phyloP scores from a whole-genome alignment of 331 rosid genomes.

The Spiraea crenata region DNA sequence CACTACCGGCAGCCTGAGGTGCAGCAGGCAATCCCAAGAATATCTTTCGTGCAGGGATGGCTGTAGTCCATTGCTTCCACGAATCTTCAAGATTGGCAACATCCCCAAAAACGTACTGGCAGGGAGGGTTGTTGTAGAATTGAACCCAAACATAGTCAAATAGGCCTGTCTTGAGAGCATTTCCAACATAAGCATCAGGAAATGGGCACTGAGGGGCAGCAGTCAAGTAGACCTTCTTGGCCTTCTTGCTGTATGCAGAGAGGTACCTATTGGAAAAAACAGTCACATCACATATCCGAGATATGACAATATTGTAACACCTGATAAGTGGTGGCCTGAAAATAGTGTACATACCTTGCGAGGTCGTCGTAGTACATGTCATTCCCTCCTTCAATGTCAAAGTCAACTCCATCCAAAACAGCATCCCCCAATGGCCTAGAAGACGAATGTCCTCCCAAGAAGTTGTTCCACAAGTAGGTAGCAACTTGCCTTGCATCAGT shows the following conservation, averaged over 20 bases:
- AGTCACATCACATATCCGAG: too few relatives aligned
- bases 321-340: too few relatives aligned
- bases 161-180: slow-evolving; percentile 36
- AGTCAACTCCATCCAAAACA: slow-evolving; percentile 45
- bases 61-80: slow-evolving; percentile 39
- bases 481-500: slow-evolving; percentile 38
- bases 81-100: slow-evolving; percentile 15
- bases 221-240: slow-evolving; percentile 30
- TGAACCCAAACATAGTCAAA: slow-evolving; percentile 55
- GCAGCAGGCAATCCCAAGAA: slow-evolving; percentile 50
- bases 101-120: slow-evolving; percentile 28
- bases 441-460: slow-evolving; percentile 42
- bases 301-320: too few relatives aligned
- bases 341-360: slow-evolving; percentile 13
- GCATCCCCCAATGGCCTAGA: slow-evolving; percentile 39
- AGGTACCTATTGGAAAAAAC: slow-evolving; percentile 3
- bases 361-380: slow-evolving; percentile 31
- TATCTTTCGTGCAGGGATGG: slow-evolving; percentile 21
- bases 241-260: slow-evolving; percentile 11
- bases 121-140: slow-evolving; percentile 44
- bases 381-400: slow-evolving; percentile 37
- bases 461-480: slow-evolving; percentile 39
- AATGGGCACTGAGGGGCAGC: slow-evolving; percentile 51
- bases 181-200: slow-evolving; percentile 36
- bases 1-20: slow-evolving; percentile 28